These are phyloP conservation scores for Aureobasidium leucospermi DNA, from an alignment of 2,329 filamentous ascomycete genomes.

Conservation along the genomic window DNA sequence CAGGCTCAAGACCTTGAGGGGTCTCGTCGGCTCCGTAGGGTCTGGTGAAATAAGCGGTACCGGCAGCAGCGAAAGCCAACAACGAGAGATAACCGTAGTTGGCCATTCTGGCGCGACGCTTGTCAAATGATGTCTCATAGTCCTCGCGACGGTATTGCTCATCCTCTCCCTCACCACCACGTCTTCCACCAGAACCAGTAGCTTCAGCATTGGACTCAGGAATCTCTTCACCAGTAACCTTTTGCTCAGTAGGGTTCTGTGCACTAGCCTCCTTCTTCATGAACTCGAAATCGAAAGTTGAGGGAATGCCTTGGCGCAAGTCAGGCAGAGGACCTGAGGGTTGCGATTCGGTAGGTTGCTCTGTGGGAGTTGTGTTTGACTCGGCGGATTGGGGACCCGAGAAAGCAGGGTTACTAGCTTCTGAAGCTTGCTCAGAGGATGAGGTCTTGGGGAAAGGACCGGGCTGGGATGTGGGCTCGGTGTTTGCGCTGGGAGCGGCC, in stretches of 20 bases:
- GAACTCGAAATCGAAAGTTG: conserved; percentile 75
- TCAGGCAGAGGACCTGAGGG: conserved; percentile 66
- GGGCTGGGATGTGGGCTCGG: conserved; percentile 21
- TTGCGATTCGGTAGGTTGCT: conserved; percentile 28
- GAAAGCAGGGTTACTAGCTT: conserved; percentile 30
- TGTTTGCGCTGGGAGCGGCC: conserved; percentile 24
- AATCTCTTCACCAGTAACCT: conserved; percentile 24
- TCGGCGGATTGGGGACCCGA: conserved; percentile 27
- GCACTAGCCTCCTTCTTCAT: conserved; percentile 28
- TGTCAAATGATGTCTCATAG: conserved; percentile 87
- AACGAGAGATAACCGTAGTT: conserved; percentile 65
- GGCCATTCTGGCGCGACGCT: conserved; percentile 66
- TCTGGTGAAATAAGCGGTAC: conserved; percentile 70
- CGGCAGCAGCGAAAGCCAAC: conserved; percentile 48
- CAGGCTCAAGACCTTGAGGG: conserved; percentile 45
- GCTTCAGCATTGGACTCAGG: conserved; percentile 15
- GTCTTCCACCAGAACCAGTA: conserved; percentile 24
- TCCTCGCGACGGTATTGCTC: conserved; percentile 66
- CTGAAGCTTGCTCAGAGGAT: conserved; percentile 11
- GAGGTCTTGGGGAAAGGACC: conserved; percentile 14
- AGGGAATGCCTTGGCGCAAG: conserved; percentile 88
- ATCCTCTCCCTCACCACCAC: conserved; percentile 33
- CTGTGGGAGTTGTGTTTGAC: conserved; percentile 28
- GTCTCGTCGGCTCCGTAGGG: conserved; percentile 72
- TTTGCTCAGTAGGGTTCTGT: conserved; percentile 19